Conservation (phyloP, 2,329 filamentous ascomycete species). For the Neofusicoccum laricinum region DNA sequence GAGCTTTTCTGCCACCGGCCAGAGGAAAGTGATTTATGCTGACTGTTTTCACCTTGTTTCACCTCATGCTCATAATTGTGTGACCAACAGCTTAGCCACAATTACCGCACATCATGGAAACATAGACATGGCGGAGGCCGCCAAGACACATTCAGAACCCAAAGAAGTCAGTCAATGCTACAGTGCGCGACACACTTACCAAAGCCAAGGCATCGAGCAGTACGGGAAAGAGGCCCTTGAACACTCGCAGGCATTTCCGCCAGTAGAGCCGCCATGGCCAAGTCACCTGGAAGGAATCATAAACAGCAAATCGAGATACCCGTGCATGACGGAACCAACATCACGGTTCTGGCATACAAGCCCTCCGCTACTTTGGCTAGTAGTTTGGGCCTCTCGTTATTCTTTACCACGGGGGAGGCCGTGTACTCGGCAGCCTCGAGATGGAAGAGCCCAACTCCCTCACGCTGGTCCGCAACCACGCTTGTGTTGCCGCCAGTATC, state of each 20-base stretch:
- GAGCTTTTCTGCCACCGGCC: too few species aligned
- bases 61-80: too few species aligned
- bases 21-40: too few species aligned
- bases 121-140: too few species aligned
- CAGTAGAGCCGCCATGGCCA: neutral
- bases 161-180: too few species aligned
- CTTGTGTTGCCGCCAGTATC: constrained; percentile 59
- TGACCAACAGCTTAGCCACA: too few species aligned
- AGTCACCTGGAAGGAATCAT: neutral
- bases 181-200: too few species aligned
- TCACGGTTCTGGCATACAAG: neutral
- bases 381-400: constrained; percentile 19
- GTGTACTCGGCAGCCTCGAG: constrained; percentile 19
- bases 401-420: constrained; percentile 24
- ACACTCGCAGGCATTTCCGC: neutral
- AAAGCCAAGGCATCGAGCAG: too few species aligned
- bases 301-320: neutral
- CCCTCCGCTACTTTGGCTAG: neutral
- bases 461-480: constrained; percentile 47
- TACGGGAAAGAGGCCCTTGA: too few species aligned
- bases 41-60: too few species aligned
- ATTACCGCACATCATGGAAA: too few species aligned
- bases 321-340: neutral
- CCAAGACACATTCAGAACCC: too few species aligned
- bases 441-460: constrained; percentile 10